Base-by-base conservation (phyloP, 768 basidiomycete species). In the Panellus pusillus region DNA sequence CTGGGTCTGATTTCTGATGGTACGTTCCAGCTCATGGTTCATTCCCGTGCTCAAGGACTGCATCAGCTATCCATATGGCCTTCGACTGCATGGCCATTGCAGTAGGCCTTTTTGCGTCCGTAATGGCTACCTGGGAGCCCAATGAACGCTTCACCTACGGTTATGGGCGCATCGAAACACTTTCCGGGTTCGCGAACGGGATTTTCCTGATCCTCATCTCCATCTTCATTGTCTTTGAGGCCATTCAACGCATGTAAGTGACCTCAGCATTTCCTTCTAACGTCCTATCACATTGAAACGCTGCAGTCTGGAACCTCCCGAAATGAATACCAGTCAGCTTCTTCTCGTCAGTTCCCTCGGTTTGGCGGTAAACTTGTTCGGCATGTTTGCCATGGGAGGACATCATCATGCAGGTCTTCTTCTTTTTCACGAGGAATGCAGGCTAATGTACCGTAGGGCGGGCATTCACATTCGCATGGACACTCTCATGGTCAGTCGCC, bases 1-100 rank as follows among this genome's bases (percentile, higher is more conserved):
- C 70, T 99, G 43, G 97, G 97, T 6, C 74, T 99, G 32, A 98
- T 99, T 52, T 97, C 94, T 9, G 97, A 99, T 67, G 95, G 96
- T 96, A 59, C 62, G 82, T 65, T 4, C 9, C n/a, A 39, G 39
- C 19, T 57, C 24, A 19, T 17, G 24, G 9, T 54, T 45, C 58
- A 8, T 18, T 9, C 24, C 37, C n/a, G 11, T 37, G 14, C 17
- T 49, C 17, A 49, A 24, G 4, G 0, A 8, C 35, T 32, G 12
- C 40, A 27, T 50, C 60, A 98, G 96, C 97, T 18, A 98, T 99
- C 35, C 97, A 99, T 66, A 99, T 98, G 97, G 92, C 93, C 11
- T 99, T 99, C 62, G 97, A 99, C 72, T 98, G 97, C 66, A 85
- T 98, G 81, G 96, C 96, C 0, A 93, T 99, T 47, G 93, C 85